Base-by-base conservation (phyloP, 2,329 filamentous ascomycete genomes). In the Cylindrodendrum hubeiense region DNA sequence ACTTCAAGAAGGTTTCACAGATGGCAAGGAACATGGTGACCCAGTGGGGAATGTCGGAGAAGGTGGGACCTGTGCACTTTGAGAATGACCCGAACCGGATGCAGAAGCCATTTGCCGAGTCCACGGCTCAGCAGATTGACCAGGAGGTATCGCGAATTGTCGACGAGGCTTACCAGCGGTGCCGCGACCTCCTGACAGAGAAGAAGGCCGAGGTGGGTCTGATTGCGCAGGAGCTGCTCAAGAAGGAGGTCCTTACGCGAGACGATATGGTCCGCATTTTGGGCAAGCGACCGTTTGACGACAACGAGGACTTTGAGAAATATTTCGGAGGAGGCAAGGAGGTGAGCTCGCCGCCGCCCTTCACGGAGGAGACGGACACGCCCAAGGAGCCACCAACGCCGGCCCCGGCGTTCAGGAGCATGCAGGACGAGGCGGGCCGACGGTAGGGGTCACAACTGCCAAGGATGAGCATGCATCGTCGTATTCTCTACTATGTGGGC, bases 21-120 rank as follows among this genome's bases (percentile, higher is more conserved):
- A 95, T 98, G 92, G 97, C 96, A 4, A 97, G 93, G 19, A 91
- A 93, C 67, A 99, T 99, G 96, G 96, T 99, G 30, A 99, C 95
- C n/a, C 93, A 97, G 79, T 99, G 94, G 91, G 96, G 96, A 72
- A 99, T 99, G 96, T 97, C 93, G 43, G 89, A 93, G 71, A 97
- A 97, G 83, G 91, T 99, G 50, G 95, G 95, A 30, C 95, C 95
- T 69, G 86, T 99, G 68, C 93, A 97, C 85, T 99, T 95, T 80
- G 92, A 96, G 74, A 92, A 93, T 77, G 87, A 94, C 75, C 88
- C 92, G 68, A 92, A 93, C 78, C 90, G 93, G 76, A 82, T 98
- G 65, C 91, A 95, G 78, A 99, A 99, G 85, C 96, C 96, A 0
- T 99, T 98, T 82, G 95, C 94, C 22, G 96, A 99, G 83, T 87